Evolutionary conservation across 2,329 filamentous ascomycete genomes (phyloP), one percentile per base, ranked within the genome.

Genomic region (Lojkania enalia): DNA sequence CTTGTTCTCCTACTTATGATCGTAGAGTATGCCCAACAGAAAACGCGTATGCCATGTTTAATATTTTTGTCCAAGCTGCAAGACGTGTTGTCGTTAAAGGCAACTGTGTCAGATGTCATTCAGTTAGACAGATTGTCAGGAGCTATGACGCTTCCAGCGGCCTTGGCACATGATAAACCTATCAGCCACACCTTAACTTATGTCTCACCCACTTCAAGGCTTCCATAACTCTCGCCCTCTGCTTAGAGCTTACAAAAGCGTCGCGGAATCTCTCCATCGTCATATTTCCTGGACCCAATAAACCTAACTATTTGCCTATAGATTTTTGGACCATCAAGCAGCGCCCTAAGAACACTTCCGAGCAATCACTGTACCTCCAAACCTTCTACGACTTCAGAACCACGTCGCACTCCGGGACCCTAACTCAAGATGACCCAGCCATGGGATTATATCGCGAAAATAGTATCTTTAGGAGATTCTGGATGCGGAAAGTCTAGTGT

Each of bases 401-500:
- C 9, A 12, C 42, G 20, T 30, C 36, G 48, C 35, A 44, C 32
- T 43, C 48, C 44, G 48, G 45, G 47, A 40, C 29, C 30, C 30
- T 20, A 42, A 35, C n/a, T n/a, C 27, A 48, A 52, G 35, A 77
- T 77, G 74, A 63, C 77, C 53, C 81, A 85, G 64, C 86, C 90
- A 72, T 97, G 92, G 92, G 90, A 97, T 77, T 97, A 95, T 77
- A 99, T 97, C 69, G 91, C 92, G 71, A 99, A 99, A 75, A 88
- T 99, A 62, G 92, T 97, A 67, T 95, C 90, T 76, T 90, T 99
- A 64, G 94, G 94, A 71, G 94, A 97, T 76, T 94, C 88, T 35
- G 94, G 91, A 68, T 95, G 90, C 67, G 94, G 94, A 65, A 99
- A 99, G 78, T 95, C 90, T 45, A 83, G 80, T 69, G 80, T 83